Conservation (phyloP, 2,329 filamentous ascomycete species). For the Microdochium paspali region DNA sequence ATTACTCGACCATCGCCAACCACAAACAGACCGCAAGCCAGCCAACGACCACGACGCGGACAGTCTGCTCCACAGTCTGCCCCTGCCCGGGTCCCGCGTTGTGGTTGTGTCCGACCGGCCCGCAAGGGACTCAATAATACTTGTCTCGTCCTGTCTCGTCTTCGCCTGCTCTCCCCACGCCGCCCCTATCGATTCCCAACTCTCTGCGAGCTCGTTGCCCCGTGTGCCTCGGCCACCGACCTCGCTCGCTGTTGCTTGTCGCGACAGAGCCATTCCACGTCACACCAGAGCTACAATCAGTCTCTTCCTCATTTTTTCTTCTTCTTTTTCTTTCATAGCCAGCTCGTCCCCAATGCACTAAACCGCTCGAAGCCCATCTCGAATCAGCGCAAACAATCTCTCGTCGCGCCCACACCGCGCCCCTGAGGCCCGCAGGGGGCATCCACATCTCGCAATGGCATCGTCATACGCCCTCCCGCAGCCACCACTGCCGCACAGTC, state of each 20-base stretch:
- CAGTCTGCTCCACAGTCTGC: too few relatives aligned
- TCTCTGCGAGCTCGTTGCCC: neutral
- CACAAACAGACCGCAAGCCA: too few relatives aligned
- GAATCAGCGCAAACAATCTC: too few relatives aligned
- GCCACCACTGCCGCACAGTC: conserved; percentile 36
- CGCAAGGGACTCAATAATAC: conserved; percentile 1
- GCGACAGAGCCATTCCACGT: too few relatives aligned
- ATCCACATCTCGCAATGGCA: conserved; percentile 26
- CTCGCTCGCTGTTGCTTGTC: neutral
- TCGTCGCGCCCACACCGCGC: neutral
- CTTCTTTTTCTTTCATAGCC: too few relatives aligned
- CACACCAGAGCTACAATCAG: too few relatives aligned
- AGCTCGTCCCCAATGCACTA: too few relatives aligned
- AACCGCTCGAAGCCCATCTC: too few relatives aligned
- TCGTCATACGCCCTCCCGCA: conserved; percentile 46
- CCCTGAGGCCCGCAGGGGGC: neutral
- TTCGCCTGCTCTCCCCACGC: neutral
- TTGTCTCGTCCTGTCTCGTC: neutral
- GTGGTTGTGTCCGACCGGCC: neutral
- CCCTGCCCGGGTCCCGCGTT: too few relatives aligned
- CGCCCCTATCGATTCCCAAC: neutral
- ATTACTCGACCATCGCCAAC: too few relatives aligned
- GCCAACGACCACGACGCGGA: too few relatives aligned
- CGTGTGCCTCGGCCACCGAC: neutral
- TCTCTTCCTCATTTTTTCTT: too few relatives aligned